Percentiles rank a stretch among this genome's conserved stretches.
Evolutionary conservation across 2,329 filamentous ascomycete genomes (phyloP).

Genomic region (Metarhizium album): DNA sequence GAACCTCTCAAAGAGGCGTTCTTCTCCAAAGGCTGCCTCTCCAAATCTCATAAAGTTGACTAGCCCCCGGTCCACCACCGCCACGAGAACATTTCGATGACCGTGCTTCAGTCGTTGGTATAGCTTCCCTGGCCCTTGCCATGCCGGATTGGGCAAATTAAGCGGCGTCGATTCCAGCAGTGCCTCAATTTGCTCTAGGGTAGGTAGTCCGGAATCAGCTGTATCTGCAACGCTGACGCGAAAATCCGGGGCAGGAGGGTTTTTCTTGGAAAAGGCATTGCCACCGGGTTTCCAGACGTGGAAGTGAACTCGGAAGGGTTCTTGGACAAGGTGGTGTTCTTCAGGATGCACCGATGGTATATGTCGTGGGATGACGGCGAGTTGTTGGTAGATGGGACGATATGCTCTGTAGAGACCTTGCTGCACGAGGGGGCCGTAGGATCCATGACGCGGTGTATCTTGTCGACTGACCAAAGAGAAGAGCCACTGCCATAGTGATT

Average conservation of each 20-base stretch:
- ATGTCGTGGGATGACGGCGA: conserved; percentile 64
- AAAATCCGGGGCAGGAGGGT: conserved; percentile 70
- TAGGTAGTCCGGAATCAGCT: conserved; percentile 59
- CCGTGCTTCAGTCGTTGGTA: conserved; percentile 79
- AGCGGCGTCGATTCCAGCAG: conserved; percentile 66
- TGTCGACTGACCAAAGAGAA: conserved; percentile 32
- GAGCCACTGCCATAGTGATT: conserved; percentile 42
- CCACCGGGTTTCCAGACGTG: conserved; percentile 64
- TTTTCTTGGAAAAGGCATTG: conserved; percentile 64
- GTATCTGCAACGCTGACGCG: conserved; percentile 74
- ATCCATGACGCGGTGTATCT: conserved; percentile 15
- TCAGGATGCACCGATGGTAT: conserved; percentile 33
- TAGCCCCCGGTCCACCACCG: conserved; percentile 80
- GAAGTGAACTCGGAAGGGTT: conserved; percentile 64
- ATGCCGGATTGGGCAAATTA: conserved; percentile 39
- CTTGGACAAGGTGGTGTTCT: conserved; percentile 16
- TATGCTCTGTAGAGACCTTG: conserved; percentile 58
- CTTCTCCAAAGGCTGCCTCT: conserved; percentile 69
- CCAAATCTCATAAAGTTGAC: conserved; percentile 77
- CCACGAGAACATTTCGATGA: conserved; percentile 71
- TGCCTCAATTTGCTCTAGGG: conserved; percentile 56
- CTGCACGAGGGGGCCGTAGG: conserved; percentile 47
- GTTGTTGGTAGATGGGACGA: conserved; percentile 61
- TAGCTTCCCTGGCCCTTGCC: conserved; percentile 37
- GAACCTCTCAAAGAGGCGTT: conserved; percentile 57